phyloP scores from a whole-genome alignment of 495 filamentous ascomycete species.

The Tuber brumale region DNA sequence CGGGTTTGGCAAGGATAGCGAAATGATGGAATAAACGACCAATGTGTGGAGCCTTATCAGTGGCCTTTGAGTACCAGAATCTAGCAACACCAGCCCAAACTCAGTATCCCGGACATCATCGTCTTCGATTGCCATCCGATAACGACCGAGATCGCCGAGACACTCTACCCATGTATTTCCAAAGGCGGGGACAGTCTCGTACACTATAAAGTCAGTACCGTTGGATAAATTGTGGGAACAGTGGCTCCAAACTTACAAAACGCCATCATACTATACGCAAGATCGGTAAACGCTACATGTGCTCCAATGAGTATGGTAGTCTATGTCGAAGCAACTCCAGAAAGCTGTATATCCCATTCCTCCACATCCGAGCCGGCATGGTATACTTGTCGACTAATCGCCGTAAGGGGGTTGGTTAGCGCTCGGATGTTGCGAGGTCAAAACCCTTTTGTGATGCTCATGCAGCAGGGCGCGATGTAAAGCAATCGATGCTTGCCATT shows the following conservation, averaged over 20 bases:
- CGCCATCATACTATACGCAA: conserved; percentile 79
- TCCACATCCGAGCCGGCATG: conserved; percentile 82
- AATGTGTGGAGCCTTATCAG: conserved; percentile 60
- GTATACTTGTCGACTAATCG: conserved; percentile 61
- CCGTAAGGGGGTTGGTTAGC: conserved; percentile 54
- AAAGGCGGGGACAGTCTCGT: conserved; percentile 68
- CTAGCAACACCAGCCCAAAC: conserved; percentile 69
- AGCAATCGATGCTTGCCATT: conserved; percentile 68
- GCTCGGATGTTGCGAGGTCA: conserved; percentile 68
- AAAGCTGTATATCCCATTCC: conserved; percentile 72
- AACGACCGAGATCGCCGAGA: conserved; percentile 67
- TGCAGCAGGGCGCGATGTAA: conserved; percentile 65
- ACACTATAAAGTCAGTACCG: conserved; percentile 42
- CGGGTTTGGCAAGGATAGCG: conserved; percentile 70
- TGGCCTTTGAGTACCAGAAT: conserved; percentile 75
- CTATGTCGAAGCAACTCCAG: conserved; percentile 64
- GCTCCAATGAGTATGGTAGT: conserved; percentile 63
- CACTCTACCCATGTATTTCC: conserved; percentile 89
- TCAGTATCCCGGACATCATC: conserved; percentile 64
- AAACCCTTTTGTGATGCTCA: conserved; percentile 69
- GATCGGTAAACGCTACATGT: conserved; percentile 76
- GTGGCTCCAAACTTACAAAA: conserved; percentile 43
- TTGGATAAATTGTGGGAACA: not conserved
- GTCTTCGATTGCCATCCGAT: conserved; percentile 74
- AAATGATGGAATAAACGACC: conserved; percentile 80